phyloP scores from a whole-genome alignment of 345 rosid species.

The Ceriops tagal region DNA sequence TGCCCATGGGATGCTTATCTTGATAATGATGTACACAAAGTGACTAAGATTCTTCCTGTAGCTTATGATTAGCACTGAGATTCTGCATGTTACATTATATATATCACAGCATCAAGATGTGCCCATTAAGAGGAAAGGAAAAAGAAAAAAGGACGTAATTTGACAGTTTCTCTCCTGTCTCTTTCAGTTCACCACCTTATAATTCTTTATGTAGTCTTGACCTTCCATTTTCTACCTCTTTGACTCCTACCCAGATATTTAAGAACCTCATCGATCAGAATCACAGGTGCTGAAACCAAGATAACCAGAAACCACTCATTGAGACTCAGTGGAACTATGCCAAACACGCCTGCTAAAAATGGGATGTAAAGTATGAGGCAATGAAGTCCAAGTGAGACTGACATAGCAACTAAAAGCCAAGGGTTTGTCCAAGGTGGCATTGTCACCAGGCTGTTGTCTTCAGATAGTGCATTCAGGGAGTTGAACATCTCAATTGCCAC shows the following conservation, averaged over 20 bases:
- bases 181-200: not conserved
- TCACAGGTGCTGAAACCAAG: slow-evolving; percentile 73
- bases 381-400: slow-evolving; percentile 76
- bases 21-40: too few relatives aligned
- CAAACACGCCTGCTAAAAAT: slow-evolving; percentile 68
- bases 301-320: slow-evolving; percentile 79
- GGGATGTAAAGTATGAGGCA: slow-evolving; percentile 82
- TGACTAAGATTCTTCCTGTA: too few relatives aligned
- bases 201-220: slow-evolving; percentile 40
- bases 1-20: too few relatives aligned
- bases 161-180: too few relatives aligned
- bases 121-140: too few relatives aligned
- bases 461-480: slow-evolving; percentile 84
- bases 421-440: slow-evolving; percentile 96
- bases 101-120: too few relatives aligned
- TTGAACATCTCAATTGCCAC: slow-evolving; percentile 94
- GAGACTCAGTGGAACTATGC: slow-evolving; percentile 67
- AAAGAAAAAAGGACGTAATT: too few relatives aligned
- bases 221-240: slow-evolving; percentile 30
- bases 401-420: slow-evolving; percentile 88
- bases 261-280: slow-evolving; percentile 74
- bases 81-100: too few relatives aligned
- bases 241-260: slow-evolving; percentile 55
- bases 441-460: slow-evolving; percentile 67
- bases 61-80: too few relatives aligned